Conservation (phyloP, 2,329 filamentous ascomycete species). For the Alternaria angustiovoidea region DNA sequence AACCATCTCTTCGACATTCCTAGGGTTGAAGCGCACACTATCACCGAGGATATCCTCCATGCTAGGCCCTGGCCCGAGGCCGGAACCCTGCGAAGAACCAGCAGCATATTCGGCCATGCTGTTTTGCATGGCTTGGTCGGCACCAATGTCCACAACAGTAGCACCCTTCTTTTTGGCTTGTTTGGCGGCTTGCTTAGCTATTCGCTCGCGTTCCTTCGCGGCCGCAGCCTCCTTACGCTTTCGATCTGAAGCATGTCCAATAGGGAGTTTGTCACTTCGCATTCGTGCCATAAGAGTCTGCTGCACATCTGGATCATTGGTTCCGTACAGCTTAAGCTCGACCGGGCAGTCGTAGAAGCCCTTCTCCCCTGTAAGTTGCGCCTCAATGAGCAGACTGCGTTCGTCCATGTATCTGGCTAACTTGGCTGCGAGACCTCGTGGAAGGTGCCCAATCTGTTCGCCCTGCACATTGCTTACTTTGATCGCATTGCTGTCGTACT, state of each 20-base stretch:
- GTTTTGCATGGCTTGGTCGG: conserved; percentile 31
- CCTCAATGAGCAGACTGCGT: conserved; percentile 70
- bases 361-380: conserved; percentile 71
- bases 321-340: conserved; percentile 73
- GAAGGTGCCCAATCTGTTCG: conserved; percentile 80
- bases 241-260: conserved; percentile 47
- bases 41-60: conserved; percentile 71
- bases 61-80: conserved; percentile 51
- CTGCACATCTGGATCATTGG: conserved; percentile 63
- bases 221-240: conserved; percentile 63
- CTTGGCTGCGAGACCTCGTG: conserved; percentile 71
- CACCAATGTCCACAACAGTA: conserved; percentile 26
- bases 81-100: conserved; percentile 42
- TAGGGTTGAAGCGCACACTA: conserved; percentile 73
- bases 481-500: conserved; percentile 70
- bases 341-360: conserved; percentile 76
- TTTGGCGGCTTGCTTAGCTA: conserved; percentile 49
- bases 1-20: conserved; percentile 69
- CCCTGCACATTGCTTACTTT: conserved; percentile 78
- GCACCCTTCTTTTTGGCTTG: conserved; percentile 41
- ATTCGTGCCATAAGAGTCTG: conserved; percentile 67
- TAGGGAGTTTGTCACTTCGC: conserved; percentile 70
- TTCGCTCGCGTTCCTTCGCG: conserved; percentile 63
- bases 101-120: conserved; percentile 36
- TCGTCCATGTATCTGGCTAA: conserved; percentile 72